phyloP scores from a whole-genome alignment of 345 rosid genomes.

The Melaleuca quinquenervia region DNA sequence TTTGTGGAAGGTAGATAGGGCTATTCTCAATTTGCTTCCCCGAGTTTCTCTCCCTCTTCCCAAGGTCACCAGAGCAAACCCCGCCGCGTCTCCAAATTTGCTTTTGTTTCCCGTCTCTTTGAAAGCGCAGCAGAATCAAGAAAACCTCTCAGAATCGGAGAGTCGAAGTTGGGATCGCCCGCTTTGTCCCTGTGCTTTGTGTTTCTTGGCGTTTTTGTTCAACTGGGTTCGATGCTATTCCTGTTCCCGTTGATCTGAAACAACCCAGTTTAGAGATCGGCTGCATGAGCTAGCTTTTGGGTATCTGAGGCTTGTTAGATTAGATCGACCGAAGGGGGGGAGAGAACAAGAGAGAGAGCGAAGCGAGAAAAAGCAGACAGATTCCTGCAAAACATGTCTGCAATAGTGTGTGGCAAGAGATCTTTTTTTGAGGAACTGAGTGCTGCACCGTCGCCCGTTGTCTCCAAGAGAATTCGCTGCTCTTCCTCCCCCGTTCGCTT shows the following conservation, averaged over 20 bases:
- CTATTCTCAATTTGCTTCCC: neutral
- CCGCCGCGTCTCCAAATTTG: neutral
- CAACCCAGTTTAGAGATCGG: neutral
- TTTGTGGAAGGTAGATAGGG: neutral
- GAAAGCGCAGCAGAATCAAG: neutral
- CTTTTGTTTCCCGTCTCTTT: neutral
- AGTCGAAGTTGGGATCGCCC: neutral
- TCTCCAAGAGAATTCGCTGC: slow-evolving; percentile 55
- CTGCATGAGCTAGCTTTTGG: neutral
- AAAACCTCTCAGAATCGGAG: neutral
- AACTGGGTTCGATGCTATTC: neutral
- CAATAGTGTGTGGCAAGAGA: slow-evolving; percentile 90
- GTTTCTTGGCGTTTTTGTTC: neutral
- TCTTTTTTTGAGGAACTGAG: slow-evolving; percentile 72
- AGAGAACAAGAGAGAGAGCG: neutral
- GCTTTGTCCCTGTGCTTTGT: too few species aligned
- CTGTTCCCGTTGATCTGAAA: neutral
- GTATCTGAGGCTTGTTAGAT: neutral
- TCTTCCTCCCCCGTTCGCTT: slow-evolving; percentile 46
- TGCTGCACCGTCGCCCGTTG: slow-evolving; percentile 31
- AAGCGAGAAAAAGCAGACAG: neutral
- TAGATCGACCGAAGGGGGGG: neutral
- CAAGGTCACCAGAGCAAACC: neutral
- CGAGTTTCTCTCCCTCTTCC: neutral
- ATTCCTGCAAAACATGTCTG: slow-evolving; percentile 67